Evolutionary conservation across 768 basidiomycete genomes (phyloP).

Genomic region (Pulveroboletus sp.): DNA sequence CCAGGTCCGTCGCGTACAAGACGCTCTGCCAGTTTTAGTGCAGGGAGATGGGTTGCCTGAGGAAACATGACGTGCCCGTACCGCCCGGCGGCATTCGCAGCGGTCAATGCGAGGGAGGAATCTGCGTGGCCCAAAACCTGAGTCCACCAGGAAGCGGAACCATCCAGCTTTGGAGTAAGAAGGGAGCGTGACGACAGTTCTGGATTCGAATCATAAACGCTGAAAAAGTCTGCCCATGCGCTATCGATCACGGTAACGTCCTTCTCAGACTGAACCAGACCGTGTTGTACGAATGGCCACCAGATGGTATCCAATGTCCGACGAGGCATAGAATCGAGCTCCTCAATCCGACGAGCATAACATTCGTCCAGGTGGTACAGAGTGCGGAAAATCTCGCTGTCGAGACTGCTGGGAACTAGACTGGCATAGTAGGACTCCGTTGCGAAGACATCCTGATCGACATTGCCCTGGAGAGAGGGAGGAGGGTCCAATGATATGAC

Average conservation of each 20-base stretch:
- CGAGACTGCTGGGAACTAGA: slow-evolving; percentile 35
- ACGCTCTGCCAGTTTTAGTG: slow-evolving; percentile 76
- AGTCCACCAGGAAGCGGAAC: slow-evolving; percentile 98
- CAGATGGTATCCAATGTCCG: slow-evolving; percentile 77
- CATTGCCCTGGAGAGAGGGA: slow-evolving; percentile 44
- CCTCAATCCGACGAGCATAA: slow-evolving; percentile 62
- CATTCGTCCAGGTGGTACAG: slow-evolving; percentile 56
- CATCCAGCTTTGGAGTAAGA: slow-evolving; percentile 68
- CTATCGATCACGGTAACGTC: slow-evolving; percentile 92
- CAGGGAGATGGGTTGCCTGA: slow-evolving; percentile 79
- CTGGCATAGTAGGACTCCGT: slow-evolving; percentile 73
- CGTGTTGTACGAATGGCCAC: slow-evolving; percentile 99
- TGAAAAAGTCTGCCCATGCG: slow-evolving; percentile 83
- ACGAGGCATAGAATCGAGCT: slow-evolving; percentile 72
- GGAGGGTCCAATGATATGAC: slow-evolving; percentile 54
- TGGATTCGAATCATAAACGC: slow-evolving; percentile 45
- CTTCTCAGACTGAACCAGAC: slow-evolving; percentile 54
- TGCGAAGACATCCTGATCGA: slow-evolving; percentile 39
- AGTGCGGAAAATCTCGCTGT: slow-evolving; percentile 41
- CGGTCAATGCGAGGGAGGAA: slow-evolving; percentile 74
- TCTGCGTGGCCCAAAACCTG: slow-evolving; percentile 85
- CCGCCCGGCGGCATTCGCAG: slow-evolving; percentile 83
- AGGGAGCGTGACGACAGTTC: slow-evolving; percentile 31
- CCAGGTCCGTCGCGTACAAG: slow-evolving; percentile 76
- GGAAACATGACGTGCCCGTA: slow-evolving; percentile 99